Evolutionary conservation across 1,139 yeast genomes (phyloP), one percentile per base, ranked within the genome.

Genomic region (Meyerozyma guilliermondii): DNA sequence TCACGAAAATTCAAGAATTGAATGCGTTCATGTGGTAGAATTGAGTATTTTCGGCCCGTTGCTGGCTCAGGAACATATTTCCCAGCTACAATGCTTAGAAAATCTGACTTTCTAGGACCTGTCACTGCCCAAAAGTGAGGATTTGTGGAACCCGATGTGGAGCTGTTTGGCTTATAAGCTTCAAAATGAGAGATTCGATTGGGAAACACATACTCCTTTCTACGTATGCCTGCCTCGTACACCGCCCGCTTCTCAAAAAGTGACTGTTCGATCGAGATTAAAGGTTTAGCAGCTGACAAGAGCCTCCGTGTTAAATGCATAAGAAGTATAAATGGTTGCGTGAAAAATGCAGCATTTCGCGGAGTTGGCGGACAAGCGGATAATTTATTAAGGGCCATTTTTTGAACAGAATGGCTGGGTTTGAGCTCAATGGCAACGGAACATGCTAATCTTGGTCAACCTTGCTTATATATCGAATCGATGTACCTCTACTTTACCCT

Each of bases 1-100:
- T 86, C 85, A 46, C 75, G 71, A 57, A 89, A 89, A 54, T 81
- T 80, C 18, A 91, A 68, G 44, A 80, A 60, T 47, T 74, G 74
- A 11, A 27, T 35, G 5, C 35, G 67, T 57, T 17, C 54, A 43
- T 72, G 64, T 33, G 74, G 53, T 23, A 77, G 65, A 4, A 54
- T 52, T 0, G 92, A 88, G 50, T 79, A 84, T 1, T 63, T 56
- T 40, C 91, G 62, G 0, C 83, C 63, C 3, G 64, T 50, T 0
- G 83, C 70, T 1, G 91, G 88, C 1, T 63, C 65, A 0, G 81
- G 63, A 18, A 80, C 56, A 52, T 68, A 76, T 38, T 59, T 63
- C 17, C 72, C 69, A 4, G 71, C 59, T 5, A 68, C 34, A 1
- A 63, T 53, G 35, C 60, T 58, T 24, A 72, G 56, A 38, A 71